Evolutionary conservation across 768 basidiomycete species (phyloP).

Genomic region (Serpula lacrymans): DNA sequence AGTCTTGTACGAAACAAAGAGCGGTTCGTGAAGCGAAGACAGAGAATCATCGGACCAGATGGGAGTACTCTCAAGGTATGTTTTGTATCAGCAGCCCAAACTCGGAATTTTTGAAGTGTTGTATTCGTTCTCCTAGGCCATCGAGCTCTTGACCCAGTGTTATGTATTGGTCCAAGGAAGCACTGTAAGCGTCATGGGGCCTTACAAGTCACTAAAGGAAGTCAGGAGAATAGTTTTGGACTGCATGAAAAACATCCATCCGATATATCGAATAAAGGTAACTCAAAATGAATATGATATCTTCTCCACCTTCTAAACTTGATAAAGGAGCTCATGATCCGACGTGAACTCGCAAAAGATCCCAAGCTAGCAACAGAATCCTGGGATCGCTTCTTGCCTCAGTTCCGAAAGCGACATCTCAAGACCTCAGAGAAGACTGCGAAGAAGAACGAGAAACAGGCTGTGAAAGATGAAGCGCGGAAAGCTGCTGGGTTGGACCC

Average conservation of each 20-base stretch:
- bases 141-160: slow-evolving; percentile 93
- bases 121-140: slow-evolving; percentile 59
- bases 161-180: slow-evolving; percentile 98
- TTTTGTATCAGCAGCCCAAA: background rate
- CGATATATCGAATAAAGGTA: slow-evolving; percentile 98
- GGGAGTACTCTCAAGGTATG: slow-evolving; percentile 94
- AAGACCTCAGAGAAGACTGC: slow-evolving; percentile 92
- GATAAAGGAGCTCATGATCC: slow-evolving; percentile 92
- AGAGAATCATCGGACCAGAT: slow-evolving; percentile 95
- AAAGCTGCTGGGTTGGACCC: slow-evolving; percentile 61
- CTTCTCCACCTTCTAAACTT: slow-evolving; percentile 3
- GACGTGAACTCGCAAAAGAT: slow-evolving; percentile 96
- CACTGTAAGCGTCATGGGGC: slow-evolving; percentile 98
- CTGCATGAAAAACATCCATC: slow-evolving; percentile 99
- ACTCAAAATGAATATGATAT: too few relatives aligned
- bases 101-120: background rate
- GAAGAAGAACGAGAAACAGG: slow-evolving; percentile 76
- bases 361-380: slow-evolving; percentile 90
- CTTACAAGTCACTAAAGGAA: slow-evolving; percentile 92
- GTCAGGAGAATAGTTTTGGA: slow-evolving; percentile 95
- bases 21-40: slow-evolving; percentile 91
- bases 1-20: slow-evolving; percentile 94
- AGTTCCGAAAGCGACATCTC: slow-evolving; percentile 91
- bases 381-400: slow-evolving; percentile 97
- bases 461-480: slow-evolving; percentile 59